Evolutionary conservation across 495 filamentous ascomycete genomes (phyloP), one percentile per base, ranked within the genome.

Genomic region (Mycothermus thermophilus): DNA sequence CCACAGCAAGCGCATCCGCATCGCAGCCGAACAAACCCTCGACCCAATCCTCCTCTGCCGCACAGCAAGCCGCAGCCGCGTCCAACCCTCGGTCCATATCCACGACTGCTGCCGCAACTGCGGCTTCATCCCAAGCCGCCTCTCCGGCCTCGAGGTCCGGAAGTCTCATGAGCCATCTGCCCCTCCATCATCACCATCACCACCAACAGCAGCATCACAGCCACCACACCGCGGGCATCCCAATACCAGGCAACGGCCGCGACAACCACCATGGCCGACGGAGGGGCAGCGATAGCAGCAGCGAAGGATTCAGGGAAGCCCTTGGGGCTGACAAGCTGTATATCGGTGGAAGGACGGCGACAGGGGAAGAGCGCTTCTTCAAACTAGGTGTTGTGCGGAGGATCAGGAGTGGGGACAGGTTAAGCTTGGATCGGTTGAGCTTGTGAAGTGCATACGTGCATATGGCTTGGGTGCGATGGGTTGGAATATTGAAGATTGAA

Each of bases 281-380:
- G 35, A 68, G 86, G 31, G 83, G 83, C 23, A 84, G 79, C 37
- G 82, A 85, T 42, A 84, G 73, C 50, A 79, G 75, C 30, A 80
- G 72, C 25, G 81, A 84, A 32, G 75, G 75, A 5, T 93, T 92
- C 44, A 61, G 80, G 12, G 85, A 92, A 44, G 75, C 75, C 4
- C 45, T 77, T 2, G 80, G 80, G 0, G 69, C 71, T 0, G 86
- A 93, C 60, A 67, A 67, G 42, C 84, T 83, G 77, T 94, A 88
- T 55, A 83, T 94, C 34, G 86, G 86, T 2, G 86, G 86, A 2
- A 60, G 79, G 44, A 92, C 83, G 21, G 77, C 83, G n/a, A 67
- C 60, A 1, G 86, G 86, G 4, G 86, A 93, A 49, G 86, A 94
- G 56, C 68, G 75, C 48, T 93, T 86, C 53, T 92, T 92, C 46